phyloP scores from a whole-genome alignment of 352 stramenopile species.

The Phytopythium boreale region DNA sequence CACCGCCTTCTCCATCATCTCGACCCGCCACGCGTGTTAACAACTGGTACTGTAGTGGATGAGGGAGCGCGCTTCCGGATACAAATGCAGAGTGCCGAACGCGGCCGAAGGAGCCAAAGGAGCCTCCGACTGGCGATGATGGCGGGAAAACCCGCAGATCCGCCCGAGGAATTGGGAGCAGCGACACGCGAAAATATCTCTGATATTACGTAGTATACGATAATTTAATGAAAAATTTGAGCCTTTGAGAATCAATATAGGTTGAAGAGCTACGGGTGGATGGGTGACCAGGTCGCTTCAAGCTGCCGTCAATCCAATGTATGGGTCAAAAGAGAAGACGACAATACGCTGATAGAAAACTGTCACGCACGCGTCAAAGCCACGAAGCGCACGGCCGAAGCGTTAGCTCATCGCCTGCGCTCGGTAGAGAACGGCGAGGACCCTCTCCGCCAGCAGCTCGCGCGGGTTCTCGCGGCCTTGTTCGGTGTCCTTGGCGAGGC shows the following conservation, averaged over 20 bases:
- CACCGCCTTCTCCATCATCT: conserved; percentile 8
- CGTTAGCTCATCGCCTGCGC: background rate
- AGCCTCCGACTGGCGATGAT: background rate
- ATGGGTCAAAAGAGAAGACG: too few species aligned
- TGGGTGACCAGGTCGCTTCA: background rate
- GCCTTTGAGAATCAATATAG: too few species aligned
- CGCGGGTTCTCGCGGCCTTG: background rate
- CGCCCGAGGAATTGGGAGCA: background rate
- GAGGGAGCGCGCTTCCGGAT: too few species aligned
- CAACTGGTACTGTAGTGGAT: background rate
- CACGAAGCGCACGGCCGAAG: too few species aligned
- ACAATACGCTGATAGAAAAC: too few species aligned
- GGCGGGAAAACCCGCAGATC: too few species aligned
- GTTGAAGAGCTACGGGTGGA: too few species aligned
- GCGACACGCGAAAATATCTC: background rate
- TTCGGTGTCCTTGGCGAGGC: background rate
- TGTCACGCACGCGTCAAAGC: too few species aligned
- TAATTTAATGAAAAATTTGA: too few species aligned
- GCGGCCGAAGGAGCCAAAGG: too few species aligned
- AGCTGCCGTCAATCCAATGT: too few species aligned
- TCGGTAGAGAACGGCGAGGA: background rate
- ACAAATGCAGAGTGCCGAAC: background rate
- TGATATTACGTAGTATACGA: background rate
- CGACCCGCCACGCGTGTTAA: background rate
- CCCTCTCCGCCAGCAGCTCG: background rate